Base-by-base conservation (phyloP, 495 filamentous ascomycete species). In the Penicillium cinerascens region DNA sequence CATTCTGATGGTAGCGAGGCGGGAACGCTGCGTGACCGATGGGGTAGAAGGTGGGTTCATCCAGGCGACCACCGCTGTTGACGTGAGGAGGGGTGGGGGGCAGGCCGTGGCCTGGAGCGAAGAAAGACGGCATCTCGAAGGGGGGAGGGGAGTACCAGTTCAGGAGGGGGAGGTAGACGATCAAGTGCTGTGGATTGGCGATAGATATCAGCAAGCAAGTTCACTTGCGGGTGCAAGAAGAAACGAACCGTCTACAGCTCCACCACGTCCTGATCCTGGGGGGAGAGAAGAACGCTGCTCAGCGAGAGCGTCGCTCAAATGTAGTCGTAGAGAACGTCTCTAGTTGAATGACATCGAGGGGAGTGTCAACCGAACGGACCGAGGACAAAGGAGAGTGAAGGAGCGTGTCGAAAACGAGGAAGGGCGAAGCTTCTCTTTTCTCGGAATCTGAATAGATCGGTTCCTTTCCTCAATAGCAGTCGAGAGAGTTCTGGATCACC, bases 241-340 rank as follows among this genome's bases (percentile, higher is more conserved):
- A 44, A 49, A 71, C 74, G 65, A 71, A 77, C 74, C 72, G 74
- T 77, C 74, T 70, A 75, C 70, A 56, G 60, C 68, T 72, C 69
- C 74, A 52, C 66, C 63, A 65, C 52, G 63, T 55, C 71, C 70
- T 73, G 67, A 76, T 63, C 60, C 71, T 71, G 70, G 69, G 23
- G 26, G 38, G 33, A 46, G 33, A 46, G 53, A 62, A 66, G 71
- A 72, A 70, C 67, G 67, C 59, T 67, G 71, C 69, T 74, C 70
- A 59, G 56, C 54, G 70, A 75, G 72, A 71, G 55, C 60, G 64
- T 61, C 57, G 70, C 74, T 77, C 72, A 68, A 40, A 57, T 39
- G 53, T 68, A 47, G 47, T 58, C 47, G 58, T 56, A 63, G 59
- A 29, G 52, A 61, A 54, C 56, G 60, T 66, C 66, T 71, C 68